These are phyloP conservation scores for Plectosphaerella plurivora DNA, from an alignment of 2,329 filamentous ascomycete species.

Conservation along the genomic window DNA sequence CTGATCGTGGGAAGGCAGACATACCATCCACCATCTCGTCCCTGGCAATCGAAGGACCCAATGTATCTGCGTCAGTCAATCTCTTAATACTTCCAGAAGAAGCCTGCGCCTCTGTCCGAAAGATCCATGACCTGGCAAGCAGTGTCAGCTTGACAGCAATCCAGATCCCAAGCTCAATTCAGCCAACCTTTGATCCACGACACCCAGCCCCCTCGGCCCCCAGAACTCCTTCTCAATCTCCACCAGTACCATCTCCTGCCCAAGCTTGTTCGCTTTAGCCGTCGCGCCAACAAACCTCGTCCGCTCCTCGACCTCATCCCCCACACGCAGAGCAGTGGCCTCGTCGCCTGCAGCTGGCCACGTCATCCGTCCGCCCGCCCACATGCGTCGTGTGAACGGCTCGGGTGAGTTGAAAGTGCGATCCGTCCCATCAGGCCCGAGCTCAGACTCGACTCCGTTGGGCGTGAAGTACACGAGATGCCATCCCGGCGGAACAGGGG, in stretches of 20 bases:
- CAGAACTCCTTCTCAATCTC: slow-evolving; percentile 58
- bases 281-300: slow-evolving; percentile 50
- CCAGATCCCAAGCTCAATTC: too few relatives aligned
- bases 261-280: slow-evolving; percentile 49
- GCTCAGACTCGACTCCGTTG: slow-evolving; percentile 43
- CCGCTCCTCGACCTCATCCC: slow-evolving; percentile 50
- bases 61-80: background rate
- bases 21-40: background rate
- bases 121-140: slow-evolving; percentile 34
- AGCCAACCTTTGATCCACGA: slow-evolving; percentile 46
- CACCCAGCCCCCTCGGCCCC: slow-evolving; percentile 42
- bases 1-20: too few relatives aligned
- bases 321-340: slow-evolving; percentile 37
- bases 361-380: slow-evolving; percentile 58
- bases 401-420: slow-evolving; percentile 51
- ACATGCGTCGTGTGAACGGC: slow-evolving; percentile 63
- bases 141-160: background rate
- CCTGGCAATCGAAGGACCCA: background rate
- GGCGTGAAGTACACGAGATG: slow-evolving; percentile 64
- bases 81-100: background rate
- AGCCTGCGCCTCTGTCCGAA: slow-evolving; percentile 29
- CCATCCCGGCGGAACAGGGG: slow-evolving; percentile 52
- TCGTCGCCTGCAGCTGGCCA: slow-evolving; percentile 29
- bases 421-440: slow-evolving; percentile 59
- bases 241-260: slow-evolving; percentile 60